Conservation (phyloP, 73 alveolate genomes). For the Paramecium pentaurelia region DNA sequence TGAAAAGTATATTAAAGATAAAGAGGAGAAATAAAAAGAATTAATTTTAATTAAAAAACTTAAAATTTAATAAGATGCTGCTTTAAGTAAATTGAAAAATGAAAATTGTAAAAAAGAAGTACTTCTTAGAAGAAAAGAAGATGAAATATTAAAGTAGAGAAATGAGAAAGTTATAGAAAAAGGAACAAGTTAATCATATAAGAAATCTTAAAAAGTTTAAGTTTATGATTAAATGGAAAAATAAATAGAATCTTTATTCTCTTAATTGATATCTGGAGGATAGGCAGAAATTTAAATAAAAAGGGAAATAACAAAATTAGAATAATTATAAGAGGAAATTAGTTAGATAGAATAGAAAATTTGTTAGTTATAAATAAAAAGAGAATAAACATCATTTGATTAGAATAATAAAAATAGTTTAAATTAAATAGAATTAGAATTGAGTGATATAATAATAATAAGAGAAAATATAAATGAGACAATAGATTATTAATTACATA, state of each 20-base stretch:
- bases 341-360: background rate
- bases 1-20: constrained; percentile 7
- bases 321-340: background rate
- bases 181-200: background rate
- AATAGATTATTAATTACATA: background rate
- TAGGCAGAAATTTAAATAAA: background rate
- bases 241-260: background rate
- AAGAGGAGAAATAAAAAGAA: constrained; percentile 14
- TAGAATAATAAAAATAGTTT: background rate
- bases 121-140: constrained; percentile 14
- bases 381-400: constrained; percentile 22
- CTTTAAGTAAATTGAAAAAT: background rate
- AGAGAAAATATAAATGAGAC: constrained; percentile 14
- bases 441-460: background rate
- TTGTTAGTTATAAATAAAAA: background rate
- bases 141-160: constrained; percentile 35
- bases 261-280: background rate
- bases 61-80: constrained; percentile 28
- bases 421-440: background rate
- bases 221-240: background rate
- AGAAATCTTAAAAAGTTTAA: background rate
- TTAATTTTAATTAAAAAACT: constrained; percentile 1
- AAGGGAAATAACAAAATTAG: background rate
- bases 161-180: background rate
- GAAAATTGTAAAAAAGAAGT: constrained; percentile 26